Evolutionary conservation across 73 alveolate species (phyloP), one percentile per base, ranked within the genome.

Genomic region (Uronychia binucleata): DNA sequence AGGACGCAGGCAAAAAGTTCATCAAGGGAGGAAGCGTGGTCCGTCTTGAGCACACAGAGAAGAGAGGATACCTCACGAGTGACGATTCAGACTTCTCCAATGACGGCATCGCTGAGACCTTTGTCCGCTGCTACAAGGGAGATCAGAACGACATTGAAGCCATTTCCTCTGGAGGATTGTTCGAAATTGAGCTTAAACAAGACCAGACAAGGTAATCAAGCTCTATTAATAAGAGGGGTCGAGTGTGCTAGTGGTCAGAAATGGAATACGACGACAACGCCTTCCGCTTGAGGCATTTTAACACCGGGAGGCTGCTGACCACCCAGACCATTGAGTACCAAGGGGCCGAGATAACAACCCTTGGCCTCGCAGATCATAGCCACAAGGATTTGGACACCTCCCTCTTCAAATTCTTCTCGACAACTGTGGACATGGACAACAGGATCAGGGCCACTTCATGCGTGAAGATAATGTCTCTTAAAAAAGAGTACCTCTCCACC

Each of bases 81-180:
- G 96, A 91, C 76, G 90, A 91, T 79, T 77, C 34, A 33, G 95
- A 84, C 59, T 90, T 90, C 78, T 77, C 92, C 11, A 58, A 86
- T 77, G 91, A 85, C 67, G 93, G 88, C 11, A 74, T 86, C 34
- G 90, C 96, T 11, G 96, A 91, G 81, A 93, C 84, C 57, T 91
- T 79, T 78, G 74, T 91, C 28, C 30, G 93, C 78, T 27, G 82
- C 58, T 91, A 31, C 78, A 82, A 91, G 1, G 96, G 96, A 26
- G 90, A 91, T 46, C 19, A 1, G 25, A 31, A 57, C 8, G 92
- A 81, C 59, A 84, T 90, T 13, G 95, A 90, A 58, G 85, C 85
- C 74, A 33, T 75, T 31, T 34, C 82, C 32, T 46, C 90, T 0
- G 79, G 87, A 0, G 74, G 82, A 30, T 76, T 83, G 29, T 90